Evolutionary conservation across 2,329 filamentous ascomycete species (phyloP), one percentile per base, ranked within the genome.

Genomic region (Aspergillus sclerotialis): DNA sequence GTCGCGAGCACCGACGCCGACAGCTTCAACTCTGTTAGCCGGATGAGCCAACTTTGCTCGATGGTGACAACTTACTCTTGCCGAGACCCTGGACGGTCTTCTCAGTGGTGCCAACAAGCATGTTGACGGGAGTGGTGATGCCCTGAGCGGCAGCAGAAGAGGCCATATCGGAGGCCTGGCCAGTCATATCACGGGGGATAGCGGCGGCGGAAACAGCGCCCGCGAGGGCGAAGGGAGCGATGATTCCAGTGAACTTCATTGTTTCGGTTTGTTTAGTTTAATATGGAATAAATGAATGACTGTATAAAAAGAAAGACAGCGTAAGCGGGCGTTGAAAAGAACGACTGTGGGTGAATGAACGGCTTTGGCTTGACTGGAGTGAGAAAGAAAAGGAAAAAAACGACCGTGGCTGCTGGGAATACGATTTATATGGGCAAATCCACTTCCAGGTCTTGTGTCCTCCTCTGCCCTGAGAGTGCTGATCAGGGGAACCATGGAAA

Each of bases 231-330:
- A 61, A 42, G 23, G 56, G 51, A 34, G 52, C 35, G 26, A 52
- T 30, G 33, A 61, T 44, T 47, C 52, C 52, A 43, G 54, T 53
- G 51, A 61, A 53, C 53, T 60, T 61, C 58, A 61, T 61, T 39
- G 27, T 58, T 38, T 37, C 37, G 32, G 30, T 45, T 42, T 24
- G 19, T 16, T 36, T 30, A 15, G 16, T 26, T 33, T 34, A 24
- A 29, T n/a, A n/a, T n/a, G n/a, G 12, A 37, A 44, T 9, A 38
- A 53, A 52, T 37, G 44, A 56, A 40, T 46, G 52, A 49, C 39
- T 30, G 26, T 36, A 35, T 33, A 30, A 18, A 21, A 25, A 14
- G 13, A 41, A 40, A 17, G 39, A 49, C 30, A 36, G 40, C 32
- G 37, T 12, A 11, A n/a, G 26, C 28, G 28, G 28, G 35, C 16